Percentiles rank a stretch among this genome's conserved stretches.
These are phyloP conservation scores for Leavenworthia alabamica DNA, from an alignment of 345 rosid species.

Conservation along the genomic window DNA sequence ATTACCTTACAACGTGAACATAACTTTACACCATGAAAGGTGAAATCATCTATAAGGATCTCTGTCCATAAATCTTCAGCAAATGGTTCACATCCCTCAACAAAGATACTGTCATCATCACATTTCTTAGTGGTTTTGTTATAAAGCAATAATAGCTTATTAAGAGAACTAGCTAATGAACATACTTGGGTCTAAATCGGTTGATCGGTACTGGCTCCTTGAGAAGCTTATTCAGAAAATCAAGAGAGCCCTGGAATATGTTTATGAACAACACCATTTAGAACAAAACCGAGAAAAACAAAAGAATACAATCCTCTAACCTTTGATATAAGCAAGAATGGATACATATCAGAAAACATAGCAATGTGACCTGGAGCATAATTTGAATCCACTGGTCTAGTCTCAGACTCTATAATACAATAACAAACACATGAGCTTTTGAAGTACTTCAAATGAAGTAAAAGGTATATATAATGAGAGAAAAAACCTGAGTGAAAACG, in stretches of 20 bases:
- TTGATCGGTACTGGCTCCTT: constrained; percentile 75
- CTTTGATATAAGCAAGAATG: constrained; percentile 75
- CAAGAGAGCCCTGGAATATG: constrained; percentile 70
- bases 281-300: background rate
- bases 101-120: constrained; percentile 59
- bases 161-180: no score
- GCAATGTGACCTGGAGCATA: constrained; percentile 59
- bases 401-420: constrained; percentile 45
- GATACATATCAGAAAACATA: constrained; percentile 72
- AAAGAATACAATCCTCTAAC: constrained; percentile 27
- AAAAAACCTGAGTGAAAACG: constrained; percentile 67
- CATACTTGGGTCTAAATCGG: constrained; percentile 89
- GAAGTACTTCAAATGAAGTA: background rate
- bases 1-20: constrained; percentile 85
- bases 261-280: background rate
- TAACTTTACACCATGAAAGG: constrained; percentile 60
- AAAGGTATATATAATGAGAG: background rate
- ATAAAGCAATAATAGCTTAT: no score
- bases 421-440: constrained; percentile 1
- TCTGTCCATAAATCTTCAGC: constrained; percentile 84
- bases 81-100: constrained; percentile 76
- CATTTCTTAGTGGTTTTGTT: no score
- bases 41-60: constrained; percentile 43
- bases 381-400: constrained; percentile 63
- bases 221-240: constrained; percentile 59